phyloP scores from a whole-genome alignment of 2,329 filamentous ascomycete genomes.

The Talaromyces sp. region DNA sequence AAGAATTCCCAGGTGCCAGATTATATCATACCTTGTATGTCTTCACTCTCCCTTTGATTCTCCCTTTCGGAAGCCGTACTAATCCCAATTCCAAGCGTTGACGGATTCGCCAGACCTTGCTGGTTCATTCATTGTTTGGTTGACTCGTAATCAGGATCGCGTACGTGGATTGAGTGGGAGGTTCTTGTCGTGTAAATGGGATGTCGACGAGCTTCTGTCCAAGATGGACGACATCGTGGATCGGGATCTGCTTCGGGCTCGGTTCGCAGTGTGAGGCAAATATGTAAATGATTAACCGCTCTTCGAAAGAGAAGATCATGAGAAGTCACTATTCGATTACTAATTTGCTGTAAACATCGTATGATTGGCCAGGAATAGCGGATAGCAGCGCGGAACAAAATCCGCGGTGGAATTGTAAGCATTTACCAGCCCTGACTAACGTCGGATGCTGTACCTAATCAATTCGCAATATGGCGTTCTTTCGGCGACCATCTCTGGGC shows the following conservation, averaged over 20 bases:
- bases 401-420: constrained; percentile 6
- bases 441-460: background rate
- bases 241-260: constrained; percentile 20
- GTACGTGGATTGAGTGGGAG: constrained; percentile 20
- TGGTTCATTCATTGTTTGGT: constrained; percentile 26
- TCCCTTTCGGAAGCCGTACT: background rate
- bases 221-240: constrained; percentile 22
- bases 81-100: constrained; percentile 19
- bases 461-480: constrained; percentile 5
- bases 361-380: background rate
- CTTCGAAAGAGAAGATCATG: background rate
- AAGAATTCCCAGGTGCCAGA: constrained; percentile 25
- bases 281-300: background rate
- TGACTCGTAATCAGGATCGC: constrained; percentile 20
- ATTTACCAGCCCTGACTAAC: background rate
- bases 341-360: background rate
- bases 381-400: background rate
- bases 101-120: constrained; percentile 26
- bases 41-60: background rate
- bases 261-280: constrained; percentile 14
- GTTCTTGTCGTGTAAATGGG: constrained; percentile 24
- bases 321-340: background rate
- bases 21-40: constrained; percentile 19
- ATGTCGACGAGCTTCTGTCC: constrained; percentile 20
- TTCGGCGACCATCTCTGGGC: background rate